Evolutionary conservation across 1,284 basidiomycete species (phyloP).

Genomic region (Puccinia coronata): DNA sequence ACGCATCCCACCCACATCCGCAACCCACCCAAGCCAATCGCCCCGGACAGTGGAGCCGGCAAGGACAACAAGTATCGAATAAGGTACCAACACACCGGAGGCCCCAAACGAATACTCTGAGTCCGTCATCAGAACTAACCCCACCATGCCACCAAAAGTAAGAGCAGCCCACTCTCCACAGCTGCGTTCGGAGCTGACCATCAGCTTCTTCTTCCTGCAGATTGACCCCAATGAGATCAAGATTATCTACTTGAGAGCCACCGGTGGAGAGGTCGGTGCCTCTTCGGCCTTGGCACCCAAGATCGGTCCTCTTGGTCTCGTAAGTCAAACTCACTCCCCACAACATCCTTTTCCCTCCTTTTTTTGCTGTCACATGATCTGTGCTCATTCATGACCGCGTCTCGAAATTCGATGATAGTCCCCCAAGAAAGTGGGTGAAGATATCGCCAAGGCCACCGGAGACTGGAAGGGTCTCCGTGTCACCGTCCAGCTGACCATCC

Average conservation of each 20-base stretch:
- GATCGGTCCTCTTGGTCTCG: constrained; percentile 99
- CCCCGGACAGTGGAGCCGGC: background rate
- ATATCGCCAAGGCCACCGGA: constrained; percentile 98
- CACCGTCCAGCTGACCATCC: constrained; percentile 97
- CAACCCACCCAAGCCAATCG: background rate
- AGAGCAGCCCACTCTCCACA: background rate
- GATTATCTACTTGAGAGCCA: constrained; percentile 98
- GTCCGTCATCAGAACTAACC: background rate
- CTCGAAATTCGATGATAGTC: constrained; percentile 66
- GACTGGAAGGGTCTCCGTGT: constrained; percentile 99
- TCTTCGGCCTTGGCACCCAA: constrained; percentile 98
- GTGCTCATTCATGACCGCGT: background rate
- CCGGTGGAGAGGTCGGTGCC: constrained; percentile 99
- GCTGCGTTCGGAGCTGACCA: constrained; percentile 53
- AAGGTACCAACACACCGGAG: constrained; percentile 49
- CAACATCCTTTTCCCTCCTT: background rate
- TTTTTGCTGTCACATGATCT: no score
- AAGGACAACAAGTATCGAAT: constrained; percentile 25
- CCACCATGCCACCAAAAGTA: constrained; percentile 46
- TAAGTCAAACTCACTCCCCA: constrained; percentile 63
- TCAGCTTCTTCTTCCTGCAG: constrained; percentile 54
- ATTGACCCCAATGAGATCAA: constrained; percentile 87
- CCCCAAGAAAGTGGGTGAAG: constrained; percentile 99
- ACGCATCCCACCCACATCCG: background rate
- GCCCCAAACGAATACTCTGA: constrained; percentile 44